phyloP scores from a whole-genome alignment of 192 early-diverging fungal species.

The Backusella liffmaniae region DNA sequence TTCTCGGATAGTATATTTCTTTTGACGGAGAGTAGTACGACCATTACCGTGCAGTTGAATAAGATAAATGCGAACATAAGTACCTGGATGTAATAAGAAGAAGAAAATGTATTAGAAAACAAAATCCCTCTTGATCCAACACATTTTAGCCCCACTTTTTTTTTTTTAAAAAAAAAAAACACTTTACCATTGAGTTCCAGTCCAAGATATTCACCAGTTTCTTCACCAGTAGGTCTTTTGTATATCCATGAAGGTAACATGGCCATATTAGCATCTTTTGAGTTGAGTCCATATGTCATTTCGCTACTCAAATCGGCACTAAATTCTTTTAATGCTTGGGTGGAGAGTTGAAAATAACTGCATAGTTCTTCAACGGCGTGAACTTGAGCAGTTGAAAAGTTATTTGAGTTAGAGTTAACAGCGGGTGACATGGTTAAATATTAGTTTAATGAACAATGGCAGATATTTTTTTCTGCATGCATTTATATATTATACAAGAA shows the following conservation, averaged over 20 bases:
- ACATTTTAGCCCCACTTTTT: too few relatives aligned
- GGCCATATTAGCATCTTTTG: slow-evolving; percentile 24
- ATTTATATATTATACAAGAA: not conserved
- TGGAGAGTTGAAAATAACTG: slow-evolving; percentile 47
- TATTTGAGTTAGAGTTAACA: not conserved
- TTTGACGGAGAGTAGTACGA: slow-evolving; percentile 48
- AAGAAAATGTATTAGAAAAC: not conserved
- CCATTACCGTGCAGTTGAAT: slow-evolving; percentile 54
- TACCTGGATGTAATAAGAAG: slow-evolving; percentile 10
- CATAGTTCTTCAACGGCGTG: not conserved
- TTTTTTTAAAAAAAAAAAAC: too few relatives aligned
- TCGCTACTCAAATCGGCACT: slow-evolving; percentile 52
- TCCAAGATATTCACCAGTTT: slow-evolving; percentile 76
- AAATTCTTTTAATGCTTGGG: slow-evolving; percentile 54
- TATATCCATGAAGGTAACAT: slow-evolving; percentile 83
- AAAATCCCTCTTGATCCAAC: too few relatives aligned
- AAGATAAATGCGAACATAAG: slow-evolving; percentile 24
- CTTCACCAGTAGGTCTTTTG: slow-evolving; percentile 65
- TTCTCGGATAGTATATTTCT: slow-evolving; percentile 57
- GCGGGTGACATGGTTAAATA: not conserved
- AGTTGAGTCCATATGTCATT: slow-evolving; percentile 58
- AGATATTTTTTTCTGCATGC: not conserved
- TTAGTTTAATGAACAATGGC: not conserved
- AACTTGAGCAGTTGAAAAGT: not conserved
- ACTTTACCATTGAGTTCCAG: slow-evolving; percentile 79